phyloP scores from a whole-genome alignment of 768 basidiomycete species.

The Mycena sanguinolenta region DNA sequence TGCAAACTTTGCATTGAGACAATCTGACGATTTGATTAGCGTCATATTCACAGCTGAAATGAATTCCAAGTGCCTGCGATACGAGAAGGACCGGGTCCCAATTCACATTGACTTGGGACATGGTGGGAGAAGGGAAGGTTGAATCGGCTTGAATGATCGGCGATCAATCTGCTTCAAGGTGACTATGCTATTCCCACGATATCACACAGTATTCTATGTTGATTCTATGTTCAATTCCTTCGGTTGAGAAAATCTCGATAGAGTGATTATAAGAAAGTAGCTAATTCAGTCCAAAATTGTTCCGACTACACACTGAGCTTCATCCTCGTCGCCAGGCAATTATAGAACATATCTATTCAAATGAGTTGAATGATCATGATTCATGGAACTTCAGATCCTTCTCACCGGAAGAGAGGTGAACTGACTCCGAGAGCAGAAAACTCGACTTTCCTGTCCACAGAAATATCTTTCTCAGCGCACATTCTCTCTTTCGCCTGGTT shows the following conservation, averaged over 20 bases:
- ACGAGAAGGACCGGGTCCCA: slow-evolving; percentile 94
- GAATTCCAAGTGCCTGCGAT: slow-evolving; percentile 71
- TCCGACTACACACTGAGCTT: no score
- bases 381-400: background rate
- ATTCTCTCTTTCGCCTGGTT: slow-evolving; percentile 63
- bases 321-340: background rate
- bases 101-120: slow-evolving; percentile 56
- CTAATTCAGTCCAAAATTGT: no score
- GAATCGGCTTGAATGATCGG: background rate
- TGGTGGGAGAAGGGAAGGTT: background rate
- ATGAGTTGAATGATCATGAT: background rate
- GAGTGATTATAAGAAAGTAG: no score
- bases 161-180: background rate
- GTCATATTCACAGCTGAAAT: background rate
- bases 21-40: slow-evolving; percentile 67
- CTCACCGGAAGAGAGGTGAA: slow-evolving; percentile 69
- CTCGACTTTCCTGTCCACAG: slow-evolving; percentile 52
- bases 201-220: background rate
- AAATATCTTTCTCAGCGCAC: slow-evolving; percentile 60
- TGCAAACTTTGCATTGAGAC: slow-evolving; percentile 93
- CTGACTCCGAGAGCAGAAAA: slow-evolving; percentile 65
- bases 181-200: background rate
- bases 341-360: slow-evolving; percentile 2
- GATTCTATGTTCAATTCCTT: background rate
- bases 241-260: no score